Conservation (phyloP, 2,329 filamentous ascomycete genomes). For the Penicillium sp. region DNA sequence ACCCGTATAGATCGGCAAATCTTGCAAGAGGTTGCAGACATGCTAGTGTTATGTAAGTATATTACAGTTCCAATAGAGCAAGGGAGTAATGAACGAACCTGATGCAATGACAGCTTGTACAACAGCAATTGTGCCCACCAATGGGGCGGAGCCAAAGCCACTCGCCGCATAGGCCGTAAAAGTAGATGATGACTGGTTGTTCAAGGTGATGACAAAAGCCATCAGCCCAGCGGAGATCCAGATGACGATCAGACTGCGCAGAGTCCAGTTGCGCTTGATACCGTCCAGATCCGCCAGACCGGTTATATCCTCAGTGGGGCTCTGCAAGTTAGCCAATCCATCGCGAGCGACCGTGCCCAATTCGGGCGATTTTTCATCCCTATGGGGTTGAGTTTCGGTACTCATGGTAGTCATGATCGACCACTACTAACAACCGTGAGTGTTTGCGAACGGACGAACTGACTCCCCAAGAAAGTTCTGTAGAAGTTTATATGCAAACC, state of each 20-base stretch:
- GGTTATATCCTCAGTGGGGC: neutral
- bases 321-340: neutral
- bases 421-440: neutral
- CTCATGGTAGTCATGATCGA: neutral
- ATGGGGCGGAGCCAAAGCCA: neutral
- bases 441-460: neutral
- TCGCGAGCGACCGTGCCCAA: neutral
- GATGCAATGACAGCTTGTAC: neutral
- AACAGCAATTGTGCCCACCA: neutral
- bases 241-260: neutral
- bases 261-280: neutral
- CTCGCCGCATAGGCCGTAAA: neutral
- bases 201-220: neutral
- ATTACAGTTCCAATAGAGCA: neutral
- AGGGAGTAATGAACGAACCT: neutral
- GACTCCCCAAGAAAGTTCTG: neutral
- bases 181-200: neutral
- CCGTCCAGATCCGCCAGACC: neutral
- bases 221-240: neutral
- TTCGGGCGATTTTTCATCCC: neutral
- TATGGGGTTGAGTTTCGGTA: neutral
- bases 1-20: neutral
- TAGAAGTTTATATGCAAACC: neutral
- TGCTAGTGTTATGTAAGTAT: neutral
- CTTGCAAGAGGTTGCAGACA: neutral